Evolutionary conservation across 768 basidiomycete species (phyloP).

Genomic region (Clathrus columnatus): DNA sequence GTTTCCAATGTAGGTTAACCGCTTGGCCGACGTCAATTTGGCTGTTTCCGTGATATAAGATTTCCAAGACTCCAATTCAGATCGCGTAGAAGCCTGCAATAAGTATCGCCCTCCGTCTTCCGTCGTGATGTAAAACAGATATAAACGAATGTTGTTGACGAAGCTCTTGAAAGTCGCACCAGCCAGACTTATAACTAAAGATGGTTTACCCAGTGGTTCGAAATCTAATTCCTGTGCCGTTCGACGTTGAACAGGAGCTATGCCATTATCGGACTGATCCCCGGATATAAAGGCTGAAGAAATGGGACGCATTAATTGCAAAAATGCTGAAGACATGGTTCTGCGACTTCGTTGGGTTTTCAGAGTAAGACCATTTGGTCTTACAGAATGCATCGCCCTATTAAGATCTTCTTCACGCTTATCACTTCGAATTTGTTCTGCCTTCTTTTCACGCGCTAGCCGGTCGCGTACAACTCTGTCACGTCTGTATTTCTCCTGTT

Average conservation of each 20-base stretch:
- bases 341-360: constrained; percentile 84
- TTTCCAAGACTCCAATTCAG: constrained; percentile 72
- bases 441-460: constrained; percentile 64
- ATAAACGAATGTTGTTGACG: constrained; percentile 75
- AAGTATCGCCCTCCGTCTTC: constrained; percentile 83
- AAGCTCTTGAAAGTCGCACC: constrained; percentile 64
- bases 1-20: constrained; percentile 72
- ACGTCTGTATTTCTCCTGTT: constrained; percentile 76
- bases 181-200: constrained; percentile 63
- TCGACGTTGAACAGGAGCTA: constrained; percentile 35
- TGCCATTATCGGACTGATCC: constrained; percentile 35
- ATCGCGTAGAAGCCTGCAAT: constrained; percentile 60
- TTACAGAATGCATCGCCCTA: constrained; percentile 55
- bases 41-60: constrained; percentile 64
- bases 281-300: constrained; percentile 71
- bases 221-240: constrained; percentile 74
- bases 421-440: constrained; percentile 65
- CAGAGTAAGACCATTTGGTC: constrained; percentile 37
- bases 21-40: constrained; percentile 64
- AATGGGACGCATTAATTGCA: constrained; percentile 82
- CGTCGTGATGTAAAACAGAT: constrained; percentile 72
- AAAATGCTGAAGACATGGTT: constrained; percentile 73
- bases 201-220: constrained; percentile 58
- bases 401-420: constrained; percentile 68
- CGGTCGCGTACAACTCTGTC: constrained; percentile 63